phyloP scores from a whole-genome alignment of 306 rosid species.

The Cajanus cajan region DNA sequence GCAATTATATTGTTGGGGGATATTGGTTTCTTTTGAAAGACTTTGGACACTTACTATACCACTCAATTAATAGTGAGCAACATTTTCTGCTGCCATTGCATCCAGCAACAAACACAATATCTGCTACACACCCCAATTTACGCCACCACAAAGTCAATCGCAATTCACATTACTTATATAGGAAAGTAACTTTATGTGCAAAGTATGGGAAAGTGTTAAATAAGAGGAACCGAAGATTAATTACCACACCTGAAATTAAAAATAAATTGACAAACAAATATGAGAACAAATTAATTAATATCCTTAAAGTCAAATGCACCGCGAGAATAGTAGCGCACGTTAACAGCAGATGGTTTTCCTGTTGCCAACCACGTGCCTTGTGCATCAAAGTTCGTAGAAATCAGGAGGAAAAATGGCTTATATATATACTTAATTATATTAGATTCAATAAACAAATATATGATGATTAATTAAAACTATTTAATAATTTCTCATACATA shows the following conservation, averaged over 20 bases:
- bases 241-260: not conserved
- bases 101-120: conserved; percentile 22
- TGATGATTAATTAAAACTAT: too few relatives aligned
- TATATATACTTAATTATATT: too few relatives aligned
- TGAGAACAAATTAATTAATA: not conserved
- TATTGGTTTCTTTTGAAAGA: not conserved
- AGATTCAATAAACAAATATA: too few relatives aligned
- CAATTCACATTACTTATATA: too few relatives aligned
- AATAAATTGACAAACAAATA: not conserved
- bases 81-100: conserved; percentile 5
- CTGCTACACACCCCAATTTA: conserved; percentile 5
- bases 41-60: not conserved
- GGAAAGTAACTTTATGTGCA: not conserved
- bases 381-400: conserved; percentile 47
- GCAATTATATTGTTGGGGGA: conserved; percentile 12
- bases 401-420: not conserved
- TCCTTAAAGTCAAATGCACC: conserved; percentile 5
- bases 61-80: not conserved
- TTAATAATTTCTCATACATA: too few relatives aligned
- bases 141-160: not conserved
- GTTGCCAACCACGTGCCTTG: conserved; percentile 54
- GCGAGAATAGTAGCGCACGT: too few relatives aligned
- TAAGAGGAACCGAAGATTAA: not conserved
- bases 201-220: not conserved
- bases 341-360: conserved; percentile 29